phyloP scores from a whole-genome alignment of 2,329 filamentous ascomycete genomes.

The Amesomyces nigricolor region DNA sequence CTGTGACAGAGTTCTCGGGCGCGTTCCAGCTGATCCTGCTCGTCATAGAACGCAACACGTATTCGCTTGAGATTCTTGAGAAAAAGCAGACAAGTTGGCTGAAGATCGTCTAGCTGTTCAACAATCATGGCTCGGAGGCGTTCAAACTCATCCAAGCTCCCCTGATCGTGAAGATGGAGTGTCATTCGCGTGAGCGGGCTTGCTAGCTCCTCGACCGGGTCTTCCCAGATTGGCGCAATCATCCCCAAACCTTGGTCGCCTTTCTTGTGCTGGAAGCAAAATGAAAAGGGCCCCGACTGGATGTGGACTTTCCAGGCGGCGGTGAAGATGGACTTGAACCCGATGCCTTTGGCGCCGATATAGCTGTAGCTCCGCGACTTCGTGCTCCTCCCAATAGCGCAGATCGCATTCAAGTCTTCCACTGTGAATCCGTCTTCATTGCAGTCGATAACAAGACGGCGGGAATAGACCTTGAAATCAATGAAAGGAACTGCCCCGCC shows the following conservation, averaged over 20 bases:
- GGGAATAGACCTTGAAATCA: slow-evolving; percentile 31
- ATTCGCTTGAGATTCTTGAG: slow-evolving; percentile 34
- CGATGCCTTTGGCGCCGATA: slow-evolving; percentile 44
- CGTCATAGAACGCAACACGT: slow-evolving; percentile 1
- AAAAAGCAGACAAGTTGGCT: slow-evolving; percentile 37
- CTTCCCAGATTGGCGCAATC: slow-evolving; percentile 40
- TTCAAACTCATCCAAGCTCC: slow-evolving; percentile 14
- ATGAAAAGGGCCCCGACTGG: slow-evolving; percentile 38
- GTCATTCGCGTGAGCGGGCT: slow-evolving; percentile 33
- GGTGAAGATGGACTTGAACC: slow-evolving; percentile 44
- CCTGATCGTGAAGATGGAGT: slow-evolving; percentile 31
- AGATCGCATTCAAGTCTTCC: slow-evolving; percentile 39
- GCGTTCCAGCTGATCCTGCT: not conserved
- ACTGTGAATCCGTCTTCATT: slow-evolving; percentile 42
- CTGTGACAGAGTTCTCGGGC: not conserved
- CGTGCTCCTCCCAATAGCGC: slow-evolving; percentile 38
- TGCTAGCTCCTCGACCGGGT: slow-evolving; percentile 15
- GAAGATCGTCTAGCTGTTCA: slow-evolving; percentile 33
- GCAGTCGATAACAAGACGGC: slow-evolving; percentile 39
- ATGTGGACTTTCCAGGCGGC: slow-evolving; percentile 39
- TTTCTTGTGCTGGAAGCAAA: slow-evolving; percentile 35
- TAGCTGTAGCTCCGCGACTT: slow-evolving; percentile 37
- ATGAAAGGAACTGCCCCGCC: slow-evolving; percentile 26
- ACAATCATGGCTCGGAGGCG: slow-evolving; percentile 25
- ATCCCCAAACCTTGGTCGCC: slow-evolving; percentile 44